phyloP scores from a whole-genome alignment of 192 early-diverging fungal genomes.

The Chytriomyces sp. region DNA sequence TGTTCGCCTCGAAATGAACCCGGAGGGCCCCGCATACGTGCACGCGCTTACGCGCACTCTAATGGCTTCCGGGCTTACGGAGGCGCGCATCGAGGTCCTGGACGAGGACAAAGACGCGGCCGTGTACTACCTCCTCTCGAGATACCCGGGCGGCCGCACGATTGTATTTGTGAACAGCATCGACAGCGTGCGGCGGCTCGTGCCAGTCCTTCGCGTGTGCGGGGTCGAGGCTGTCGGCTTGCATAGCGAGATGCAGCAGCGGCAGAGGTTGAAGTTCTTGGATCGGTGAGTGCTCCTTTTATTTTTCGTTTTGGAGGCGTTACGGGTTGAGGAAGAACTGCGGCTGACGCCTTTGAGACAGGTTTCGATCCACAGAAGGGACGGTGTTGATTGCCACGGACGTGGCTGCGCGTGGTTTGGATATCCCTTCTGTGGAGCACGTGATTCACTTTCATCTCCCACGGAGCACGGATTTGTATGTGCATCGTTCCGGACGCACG shows the following conservation, averaged over 20 bases:
- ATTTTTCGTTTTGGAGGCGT: background rate
- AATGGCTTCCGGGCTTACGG: slow-evolving; percentile 72
- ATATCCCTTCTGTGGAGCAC: slow-evolving; percentile 89
- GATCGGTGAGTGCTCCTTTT: slow-evolving; percentile 57
- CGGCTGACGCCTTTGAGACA: slow-evolving; percentile 3
- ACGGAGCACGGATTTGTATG: slow-evolving; percentile 89
- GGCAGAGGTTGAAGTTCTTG: slow-evolving; percentile 89
- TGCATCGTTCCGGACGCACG: slow-evolving; percentile 93
- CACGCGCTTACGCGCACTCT: slow-evolving; percentile 68
- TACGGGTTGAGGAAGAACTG: background rate
- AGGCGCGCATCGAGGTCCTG: slow-evolving; percentile 86
- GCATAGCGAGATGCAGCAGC: slow-evolving; percentile 96
- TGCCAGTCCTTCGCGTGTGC: slow-evolving; percentile 80
- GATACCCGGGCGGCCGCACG: slow-evolving; percentile 81
- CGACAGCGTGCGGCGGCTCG: slow-evolving; percentile 84
- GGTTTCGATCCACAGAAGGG: slow-evolving; percentile 70
- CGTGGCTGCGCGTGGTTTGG: slow-evolving; percentile 94
- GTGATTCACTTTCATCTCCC: slow-evolving; percentile 97
- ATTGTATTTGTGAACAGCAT: slow-evolving; percentile 97
- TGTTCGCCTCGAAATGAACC: slow-evolving; percentile 5
- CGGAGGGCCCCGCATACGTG: slow-evolving; percentile 68
- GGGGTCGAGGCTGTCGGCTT: slow-evolving; percentile 75
- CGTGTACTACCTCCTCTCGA: slow-evolving; percentile 84
- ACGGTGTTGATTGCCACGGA: slow-evolving; percentile 92
- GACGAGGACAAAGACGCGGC: slow-evolving; percentile 71